Evolutionary conservation across 306 rosid species (phyloP).

Genomic region (Benincasa hispida): DNA sequence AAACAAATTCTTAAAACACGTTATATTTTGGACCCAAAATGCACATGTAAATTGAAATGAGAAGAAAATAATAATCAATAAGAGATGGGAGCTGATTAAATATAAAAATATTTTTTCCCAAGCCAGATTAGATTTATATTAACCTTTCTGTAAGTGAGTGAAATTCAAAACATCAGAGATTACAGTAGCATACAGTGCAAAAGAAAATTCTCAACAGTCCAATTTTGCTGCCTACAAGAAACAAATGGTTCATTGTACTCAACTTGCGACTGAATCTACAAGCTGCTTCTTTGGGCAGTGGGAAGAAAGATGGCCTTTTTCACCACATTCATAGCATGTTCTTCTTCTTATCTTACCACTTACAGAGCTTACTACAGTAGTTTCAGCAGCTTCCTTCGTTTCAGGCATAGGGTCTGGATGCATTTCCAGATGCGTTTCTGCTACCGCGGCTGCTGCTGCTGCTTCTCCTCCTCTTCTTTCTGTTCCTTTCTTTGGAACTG

Average conservation of each 20-base stretch:
- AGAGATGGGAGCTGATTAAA: not conserved
- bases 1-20: not conserved
- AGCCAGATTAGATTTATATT: not conserved
- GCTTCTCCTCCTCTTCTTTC: not conserved
- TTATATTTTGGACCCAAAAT: not conserved
- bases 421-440: not conserved
- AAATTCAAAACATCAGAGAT: not conserved
- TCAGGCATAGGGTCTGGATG: not conserved
- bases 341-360: conserved; percentile 69
- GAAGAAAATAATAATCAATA: not conserved
- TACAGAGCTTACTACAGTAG: not conserved
- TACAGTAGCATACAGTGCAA: not conserved
- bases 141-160: not conserved
- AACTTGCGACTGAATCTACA: conserved; percentile 7
- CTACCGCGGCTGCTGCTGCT: not conserved
- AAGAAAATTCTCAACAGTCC: not conserved
- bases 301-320: conserved; percentile 69
- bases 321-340: conserved; percentile 77
- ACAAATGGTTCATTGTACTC: not conserved
- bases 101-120: not conserved
- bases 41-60: not conserved
- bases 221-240: not conserved
- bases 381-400: not conserved
- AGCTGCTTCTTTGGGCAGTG: conserved; percentile 55
- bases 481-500: conserved; percentile 57